Evolutionary conservation across 306 rosid species (phyloP).

Genomic region (Fragaria ananassa): DNA sequence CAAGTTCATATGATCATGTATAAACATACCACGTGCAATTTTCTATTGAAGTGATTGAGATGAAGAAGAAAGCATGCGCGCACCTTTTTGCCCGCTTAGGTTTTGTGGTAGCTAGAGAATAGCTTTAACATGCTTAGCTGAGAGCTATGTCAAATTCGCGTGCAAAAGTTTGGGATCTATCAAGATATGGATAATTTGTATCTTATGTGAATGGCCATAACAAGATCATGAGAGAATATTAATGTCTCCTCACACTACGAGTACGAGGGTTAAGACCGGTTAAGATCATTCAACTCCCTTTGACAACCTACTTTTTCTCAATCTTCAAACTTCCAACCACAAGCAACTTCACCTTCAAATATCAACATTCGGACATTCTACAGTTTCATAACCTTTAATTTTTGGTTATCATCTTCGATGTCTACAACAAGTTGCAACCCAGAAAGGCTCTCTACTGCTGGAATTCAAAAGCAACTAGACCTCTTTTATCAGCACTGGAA

Average conservation of each 20-base stretch:
- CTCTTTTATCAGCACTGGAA: background rate
- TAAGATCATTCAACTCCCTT: no score
- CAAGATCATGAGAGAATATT: background rate
- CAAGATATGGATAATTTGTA: background rate
- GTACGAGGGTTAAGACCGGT: background rate
- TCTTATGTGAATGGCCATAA: background rate
- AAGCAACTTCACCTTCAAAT: background rate
- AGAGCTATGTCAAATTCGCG: slow-evolving; percentile 15
- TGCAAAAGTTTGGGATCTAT: slow-evolving; percentile 18
- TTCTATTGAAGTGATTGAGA: slow-evolving; percentile 14
- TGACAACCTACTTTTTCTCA: no score
- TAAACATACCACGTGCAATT: background rate
- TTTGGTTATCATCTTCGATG: background rate
- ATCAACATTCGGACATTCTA: background rate
- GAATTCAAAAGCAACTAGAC: background rate
- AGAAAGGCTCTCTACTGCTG: background rate
- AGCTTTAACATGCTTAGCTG: background rate
- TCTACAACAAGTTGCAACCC: background rate
- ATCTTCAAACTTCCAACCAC: background rate
- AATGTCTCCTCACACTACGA: background rate
- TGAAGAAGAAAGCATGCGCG: background rate
- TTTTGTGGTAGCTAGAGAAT: background rate
- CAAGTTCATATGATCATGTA: background rate
- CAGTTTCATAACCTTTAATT: no score
- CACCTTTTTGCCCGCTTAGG: background rate